These are phyloP conservation scores for Bigelowiella natans DNA, from an alignment of 78 protist genomes.

Conservation along the genomic window DNA sequence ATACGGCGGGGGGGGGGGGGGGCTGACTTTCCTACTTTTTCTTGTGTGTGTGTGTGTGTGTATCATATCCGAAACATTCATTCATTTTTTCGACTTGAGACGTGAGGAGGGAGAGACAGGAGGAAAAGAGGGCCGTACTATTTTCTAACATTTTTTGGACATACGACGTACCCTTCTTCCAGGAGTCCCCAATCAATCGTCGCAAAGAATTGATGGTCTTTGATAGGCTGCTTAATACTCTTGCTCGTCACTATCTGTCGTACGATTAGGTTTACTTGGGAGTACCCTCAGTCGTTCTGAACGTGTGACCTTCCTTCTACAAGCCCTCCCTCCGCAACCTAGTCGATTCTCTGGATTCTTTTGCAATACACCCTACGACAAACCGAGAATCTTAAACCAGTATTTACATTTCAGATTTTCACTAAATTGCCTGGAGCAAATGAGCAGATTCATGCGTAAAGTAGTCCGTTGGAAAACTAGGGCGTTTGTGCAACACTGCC, in stretches of 20 bases:
- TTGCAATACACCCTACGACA: not conserved
- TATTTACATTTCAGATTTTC: not conserved
- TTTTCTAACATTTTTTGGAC: too few relatives aligned
- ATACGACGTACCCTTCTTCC: not conserved
- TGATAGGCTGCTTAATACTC: not conserved
- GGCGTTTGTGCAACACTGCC: not conserved
- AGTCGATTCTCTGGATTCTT: not conserved
- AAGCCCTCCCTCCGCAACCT: not conserved
- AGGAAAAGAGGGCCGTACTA: too few relatives aligned
- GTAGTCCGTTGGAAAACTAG: not conserved
- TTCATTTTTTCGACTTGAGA: too few relatives aligned
- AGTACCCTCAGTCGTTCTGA: too few relatives aligned
- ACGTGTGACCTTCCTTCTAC: not conserved
- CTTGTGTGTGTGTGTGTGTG: too few relatives aligned
- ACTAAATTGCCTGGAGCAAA: not conserved
- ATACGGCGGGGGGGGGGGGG: too few relatives aligned
- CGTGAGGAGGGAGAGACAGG: too few relatives aligned
- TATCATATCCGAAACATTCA: too few relatives aligned
- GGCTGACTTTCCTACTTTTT: too few relatives aligned
- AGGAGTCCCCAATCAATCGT: slow-evolving; percentile 7
- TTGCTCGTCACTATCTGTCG: not conserved
- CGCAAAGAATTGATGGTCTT: not conserved
- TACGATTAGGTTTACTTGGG: not conserved
- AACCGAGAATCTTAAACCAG: too few relatives aligned
- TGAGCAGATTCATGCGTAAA: not conserved